These are phyloP conservation scores for button mushroom (Agaricus bisporus) DNA, from an alignment of 768 basidiomycete genomes.

Conservation along the genomic window DNA sequence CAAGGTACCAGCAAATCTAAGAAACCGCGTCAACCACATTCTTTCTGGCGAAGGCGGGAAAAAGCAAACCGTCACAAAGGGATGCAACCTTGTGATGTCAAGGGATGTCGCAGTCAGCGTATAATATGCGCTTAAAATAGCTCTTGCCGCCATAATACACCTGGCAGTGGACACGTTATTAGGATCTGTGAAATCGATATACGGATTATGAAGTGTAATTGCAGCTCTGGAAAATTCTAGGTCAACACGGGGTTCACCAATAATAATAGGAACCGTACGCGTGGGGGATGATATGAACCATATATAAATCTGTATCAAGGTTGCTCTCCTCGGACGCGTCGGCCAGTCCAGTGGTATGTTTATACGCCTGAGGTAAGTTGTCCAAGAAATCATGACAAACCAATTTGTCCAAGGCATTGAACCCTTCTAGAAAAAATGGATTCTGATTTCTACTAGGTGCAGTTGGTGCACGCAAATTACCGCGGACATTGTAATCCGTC, in stretches of 20 bases:
- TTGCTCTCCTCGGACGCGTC: constrained; percentile 51
- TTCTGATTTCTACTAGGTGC: constrained; percentile 68
- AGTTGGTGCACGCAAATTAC: constrained; percentile 60
- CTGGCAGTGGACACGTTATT: constrained; percentile 61
- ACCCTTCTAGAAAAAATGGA: constrained; percentile 62
- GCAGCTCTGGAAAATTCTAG: constrained; percentile 50
- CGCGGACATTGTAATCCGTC: constrained; percentile 79
- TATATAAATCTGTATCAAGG: constrained; percentile 78
- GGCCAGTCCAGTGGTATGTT: constrained; percentile 55
- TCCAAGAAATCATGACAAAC: constrained; percentile 63
- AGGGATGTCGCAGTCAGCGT: constrained; percentile 76
- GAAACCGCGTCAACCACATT: constrained; percentile 10
- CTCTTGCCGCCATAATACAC: constrained; percentile 70
- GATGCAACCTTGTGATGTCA: constrained; percentile 74
- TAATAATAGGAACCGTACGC: constrained; percentile 49
- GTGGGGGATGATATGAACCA: constrained; percentile 83
- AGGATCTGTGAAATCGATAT: constrained; percentile 68
- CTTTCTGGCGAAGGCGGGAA: background rate
- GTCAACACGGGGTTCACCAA: constrained; percentile 2
- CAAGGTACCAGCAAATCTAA: constrained; percentile 89
- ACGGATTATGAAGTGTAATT: constrained; percentile 83
- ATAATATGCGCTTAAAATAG: constrained; percentile 72
- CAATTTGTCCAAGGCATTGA: constrained; percentile 64
- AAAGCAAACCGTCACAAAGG: constrained; percentile 66
- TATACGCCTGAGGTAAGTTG: constrained; percentile 63